These are phyloP conservation scores for Neurospora discreta DNA, from an alignment of 495 filamentous ascomycete species.

Conservation along the genomic window DNA sequence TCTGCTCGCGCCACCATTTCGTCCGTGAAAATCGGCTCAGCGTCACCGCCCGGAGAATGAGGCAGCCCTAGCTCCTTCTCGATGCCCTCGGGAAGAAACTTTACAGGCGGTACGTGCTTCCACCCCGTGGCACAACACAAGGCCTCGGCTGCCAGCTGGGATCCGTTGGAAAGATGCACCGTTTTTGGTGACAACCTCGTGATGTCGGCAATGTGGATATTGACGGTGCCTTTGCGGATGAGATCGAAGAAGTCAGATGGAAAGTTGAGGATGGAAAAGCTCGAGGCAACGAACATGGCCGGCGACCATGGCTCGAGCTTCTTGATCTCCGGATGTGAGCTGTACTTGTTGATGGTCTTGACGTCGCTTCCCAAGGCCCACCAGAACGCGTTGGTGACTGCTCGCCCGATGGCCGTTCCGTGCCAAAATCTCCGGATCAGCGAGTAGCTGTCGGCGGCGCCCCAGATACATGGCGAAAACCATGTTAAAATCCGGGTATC, in stretches of 20 bases:
- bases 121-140: slow-evolving; percentile 64
- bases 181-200: slow-evolving; percentile 32
- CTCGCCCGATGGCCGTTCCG: slow-evolving; percentile 52
- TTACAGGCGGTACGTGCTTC: slow-evolving; percentile 51
- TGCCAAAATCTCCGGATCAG: slow-evolving; percentile 47
- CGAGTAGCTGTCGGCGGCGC: slow-evolving; percentile 29
- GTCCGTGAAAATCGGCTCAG: slow-evolving; percentile 23
- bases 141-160: slow-evolving; percentile 44
- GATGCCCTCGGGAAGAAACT: slow-evolving; percentile 48
- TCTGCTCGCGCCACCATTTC: slow-evolving; percentile 38
- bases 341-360: slow-evolving; percentile 44
- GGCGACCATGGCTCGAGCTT: slow-evolving; percentile 56
- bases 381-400: slow-evolving; percentile 62
- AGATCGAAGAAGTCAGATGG: slow-evolving; percentile 52
- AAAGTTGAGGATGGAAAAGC: slow-evolving; percentile 61
- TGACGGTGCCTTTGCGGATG: slow-evolving; percentile 45
- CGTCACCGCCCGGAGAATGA: slow-evolving; percentile 13
- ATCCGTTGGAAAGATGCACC: slow-evolving; percentile 47
- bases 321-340: slow-evolving; percentile 48
- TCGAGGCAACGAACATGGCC: slow-evolving; percentile 51
- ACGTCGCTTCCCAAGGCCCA: slow-evolving; percentile 48
- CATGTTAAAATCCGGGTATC: slow-evolving; percentile 32
- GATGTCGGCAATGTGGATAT: slow-evolving; percentile 54
- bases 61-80: slow-evolving; percentile 35
- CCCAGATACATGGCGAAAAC: slow-evolving; percentile 37